phyloP scores from a whole-genome alignment of 2,329 filamentous ascomycete species.

The Sphaerulina populicola region DNA sequence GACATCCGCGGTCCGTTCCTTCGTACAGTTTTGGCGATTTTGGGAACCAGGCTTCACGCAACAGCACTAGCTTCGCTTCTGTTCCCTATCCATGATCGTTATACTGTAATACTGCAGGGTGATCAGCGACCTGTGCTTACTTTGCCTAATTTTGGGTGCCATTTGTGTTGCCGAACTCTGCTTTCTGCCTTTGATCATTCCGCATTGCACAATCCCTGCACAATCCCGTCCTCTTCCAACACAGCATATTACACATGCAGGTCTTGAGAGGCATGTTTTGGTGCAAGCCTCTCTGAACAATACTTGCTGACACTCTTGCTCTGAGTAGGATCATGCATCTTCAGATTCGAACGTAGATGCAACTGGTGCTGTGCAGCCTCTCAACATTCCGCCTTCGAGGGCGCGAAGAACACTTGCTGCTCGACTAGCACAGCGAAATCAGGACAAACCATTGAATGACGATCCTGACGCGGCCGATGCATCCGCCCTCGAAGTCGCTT shows the following conservation, averaged over 20 bases:
- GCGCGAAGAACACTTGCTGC: conserved; percentile 86
- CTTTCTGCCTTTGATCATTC: conserved; percentile 3
- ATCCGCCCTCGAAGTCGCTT: conserved; percentile 26
- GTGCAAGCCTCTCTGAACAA: background rate
- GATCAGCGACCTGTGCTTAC: conserved; percentile 5
- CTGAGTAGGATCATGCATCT: conserved; percentile 6
- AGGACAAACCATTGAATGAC: conserved; percentile 25
- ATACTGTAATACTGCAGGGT: conserved; percentile 1
- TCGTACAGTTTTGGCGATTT: conserved; percentile 7
- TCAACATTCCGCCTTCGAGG: conserved; percentile 78
- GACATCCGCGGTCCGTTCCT: conserved; percentile 12
- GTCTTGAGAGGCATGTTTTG: background rate
- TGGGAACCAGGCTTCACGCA: conserved; percentile 10
- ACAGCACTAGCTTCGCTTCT: conserved; percentile 9
- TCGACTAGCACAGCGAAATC: conserved; percentile 54
- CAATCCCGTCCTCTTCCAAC: background rate
- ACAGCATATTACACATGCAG: background rate
- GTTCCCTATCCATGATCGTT: conserved; percentile 2
- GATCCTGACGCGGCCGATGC: conserved; percentile 30
- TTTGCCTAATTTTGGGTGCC: background rate
- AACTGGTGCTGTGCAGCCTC: conserved; percentile 54
- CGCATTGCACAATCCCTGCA: background rate
- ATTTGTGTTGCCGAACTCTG: conserved; percentile 1
- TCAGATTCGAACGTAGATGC: conserved; percentile 21
- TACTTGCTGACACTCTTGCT: conserved; percentile 5